These are phyloP conservation scores for Globisporangium okanoganense DNA, from an alignment of 352 stramenopile species.

Conservation along the genomic window DNA sequence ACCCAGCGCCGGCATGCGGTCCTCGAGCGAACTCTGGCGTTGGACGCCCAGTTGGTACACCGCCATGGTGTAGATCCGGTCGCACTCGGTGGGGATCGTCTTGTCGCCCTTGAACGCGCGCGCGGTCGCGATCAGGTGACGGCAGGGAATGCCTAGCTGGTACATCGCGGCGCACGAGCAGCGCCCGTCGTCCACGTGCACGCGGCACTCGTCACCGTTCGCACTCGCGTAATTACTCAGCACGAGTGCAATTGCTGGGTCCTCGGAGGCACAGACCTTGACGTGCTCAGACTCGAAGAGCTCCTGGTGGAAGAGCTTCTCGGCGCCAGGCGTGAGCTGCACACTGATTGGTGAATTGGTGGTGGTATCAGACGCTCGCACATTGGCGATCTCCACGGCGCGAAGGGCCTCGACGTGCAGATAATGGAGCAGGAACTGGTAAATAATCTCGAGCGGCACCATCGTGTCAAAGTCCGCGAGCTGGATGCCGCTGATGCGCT, in stretches of 20 bases:
- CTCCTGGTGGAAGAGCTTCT: slow-evolving; percentile 63
- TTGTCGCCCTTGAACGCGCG: slow-evolving; percentile 57
- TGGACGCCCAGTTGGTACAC: slow-evolving; percentile 28
- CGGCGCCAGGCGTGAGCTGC: slow-evolving; percentile 54
- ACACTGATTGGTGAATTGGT: slow-evolving; percentile 9
- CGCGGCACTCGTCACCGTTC: slow-evolving; percentile 20
- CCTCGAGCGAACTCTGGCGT: slow-evolving; percentile 5
- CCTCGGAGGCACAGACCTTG: slow-evolving; percentile 59
- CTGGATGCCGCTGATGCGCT: slow-evolving; percentile 12
- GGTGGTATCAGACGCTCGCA: neutral
- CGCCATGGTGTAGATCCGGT: slow-evolving; percentile 67
- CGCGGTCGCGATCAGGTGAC: slow-evolving; percentile 67
- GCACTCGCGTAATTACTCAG: slow-evolving; percentile 57
- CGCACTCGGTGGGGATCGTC: slow-evolving; percentile 54
- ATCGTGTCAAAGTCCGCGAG: slow-evolving; percentile 13
- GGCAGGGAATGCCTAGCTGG: slow-evolving; percentile 73
- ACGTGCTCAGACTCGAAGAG: slow-evolving; percentile 52
- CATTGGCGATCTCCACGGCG: neutral
- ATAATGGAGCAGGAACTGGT: slow-evolving; percentile 62
- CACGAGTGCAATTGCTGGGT: slow-evolving; percentile 55
- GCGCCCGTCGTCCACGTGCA: slow-evolving; percentile 51
- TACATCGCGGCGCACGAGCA: slow-evolving; percentile 72
- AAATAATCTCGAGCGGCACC: slow-evolving; percentile 74
- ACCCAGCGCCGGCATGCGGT: slow-evolving; percentile 11
- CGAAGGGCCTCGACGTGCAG: slow-evolving; percentile 29